Evolutionary conservation across 139 green algal species (phyloP).

Genomic region (Chlamydomonas sp.): DNA sequence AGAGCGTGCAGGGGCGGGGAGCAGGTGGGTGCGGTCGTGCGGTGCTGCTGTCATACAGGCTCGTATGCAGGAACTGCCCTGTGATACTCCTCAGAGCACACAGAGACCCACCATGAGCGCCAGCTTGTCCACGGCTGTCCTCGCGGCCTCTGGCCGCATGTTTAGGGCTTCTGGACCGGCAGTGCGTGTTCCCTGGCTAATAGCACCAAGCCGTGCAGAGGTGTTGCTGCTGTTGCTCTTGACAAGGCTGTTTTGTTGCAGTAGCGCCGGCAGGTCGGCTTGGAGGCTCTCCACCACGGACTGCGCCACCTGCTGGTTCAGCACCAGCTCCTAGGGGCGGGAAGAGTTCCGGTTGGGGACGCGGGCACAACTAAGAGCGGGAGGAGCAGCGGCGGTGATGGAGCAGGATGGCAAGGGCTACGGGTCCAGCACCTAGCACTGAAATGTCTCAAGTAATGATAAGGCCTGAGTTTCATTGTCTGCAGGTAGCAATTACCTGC

Average conservation of each 20-base stretch:
- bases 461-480: background rate
- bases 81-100: background rate
- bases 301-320: conserved; percentile 33
- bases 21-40: no score
- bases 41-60: background rate
- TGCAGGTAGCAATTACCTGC: background rate
- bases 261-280: conserved; percentile 4
- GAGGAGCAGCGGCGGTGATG: no score
- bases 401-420: no score
- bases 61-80: background rate
- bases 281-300: conserved; percentile 16
- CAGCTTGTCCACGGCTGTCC: background rate
- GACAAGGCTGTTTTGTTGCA: background rate
- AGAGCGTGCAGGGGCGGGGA: no score
- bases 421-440: no score
- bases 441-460: background rate
- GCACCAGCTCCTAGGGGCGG: conserved; percentile 8
- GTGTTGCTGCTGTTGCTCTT: background rate
- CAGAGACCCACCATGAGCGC: background rate
- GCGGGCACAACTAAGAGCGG: no score
- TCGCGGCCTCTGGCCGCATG: background rate
- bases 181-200: no score
- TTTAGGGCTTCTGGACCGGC: no score
- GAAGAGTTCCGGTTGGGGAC: background rate
- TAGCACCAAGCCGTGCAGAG: background rate